phyloP scores from a whole-genome alignment of 345 rosid species.

The Eucalyptus cloeziana region DNA sequence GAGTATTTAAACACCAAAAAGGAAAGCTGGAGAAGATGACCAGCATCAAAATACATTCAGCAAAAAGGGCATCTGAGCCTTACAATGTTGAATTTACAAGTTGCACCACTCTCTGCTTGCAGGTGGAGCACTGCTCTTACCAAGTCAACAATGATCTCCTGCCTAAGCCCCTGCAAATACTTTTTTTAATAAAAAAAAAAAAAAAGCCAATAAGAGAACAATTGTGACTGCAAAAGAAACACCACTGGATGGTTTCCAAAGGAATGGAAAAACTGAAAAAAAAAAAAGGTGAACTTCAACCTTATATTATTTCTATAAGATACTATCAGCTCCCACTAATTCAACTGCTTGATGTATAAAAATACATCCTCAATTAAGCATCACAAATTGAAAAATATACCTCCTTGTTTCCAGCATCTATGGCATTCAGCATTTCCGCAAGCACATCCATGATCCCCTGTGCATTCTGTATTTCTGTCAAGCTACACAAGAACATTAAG shows the following conservation, averaged over 20 bases:
- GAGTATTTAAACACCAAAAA: not conserved
- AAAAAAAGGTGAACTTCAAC: not conserved
- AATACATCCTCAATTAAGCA: not conserved
- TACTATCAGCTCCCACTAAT: not conserved
- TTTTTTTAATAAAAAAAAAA: too few relatives aligned
- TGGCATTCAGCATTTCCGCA: conserved; percentile 87
- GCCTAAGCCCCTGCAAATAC: conserved; percentile 56
- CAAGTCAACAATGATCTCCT: conserved; percentile 89
- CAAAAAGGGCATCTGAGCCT: conserved; percentile 3
- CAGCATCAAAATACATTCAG: not conserved
- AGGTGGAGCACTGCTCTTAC: conserved; percentile 91
- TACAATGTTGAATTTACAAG: conserved; percentile 92
- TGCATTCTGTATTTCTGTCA: conserved; percentile 97
- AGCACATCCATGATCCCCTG: conserved; percentile 96
- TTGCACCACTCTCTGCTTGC: conserved; percentile 96
- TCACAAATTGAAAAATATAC: conserved; percentile 13
- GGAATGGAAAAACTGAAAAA: not conserved
- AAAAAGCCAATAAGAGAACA: not conserved
- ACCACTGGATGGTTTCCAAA: not conserved
- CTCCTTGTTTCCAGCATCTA: conserved; percentile 83
- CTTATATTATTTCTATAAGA: not conserved
- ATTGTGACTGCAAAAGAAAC: not conserved
- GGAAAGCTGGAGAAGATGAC: not conserved
- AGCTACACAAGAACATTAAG: conserved; percentile 34
- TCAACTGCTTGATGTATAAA: not conserved